Evolutionary conservation across 192 early-diverging fungal species (phyloP), one percentile per base, ranked within the genome.

Genomic region (Gigaspora rosea): DNA sequence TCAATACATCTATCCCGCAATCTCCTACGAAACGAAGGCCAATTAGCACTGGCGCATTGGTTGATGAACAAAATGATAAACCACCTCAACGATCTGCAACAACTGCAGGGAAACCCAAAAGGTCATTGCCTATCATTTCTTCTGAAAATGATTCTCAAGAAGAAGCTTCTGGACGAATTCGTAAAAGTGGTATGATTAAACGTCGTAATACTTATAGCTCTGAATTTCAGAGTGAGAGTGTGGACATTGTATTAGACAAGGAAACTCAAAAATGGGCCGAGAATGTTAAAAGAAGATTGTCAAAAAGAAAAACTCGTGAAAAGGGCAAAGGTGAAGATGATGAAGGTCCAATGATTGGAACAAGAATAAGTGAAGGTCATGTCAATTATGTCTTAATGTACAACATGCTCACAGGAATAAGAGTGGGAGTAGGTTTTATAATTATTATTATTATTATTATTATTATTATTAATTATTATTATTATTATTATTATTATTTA

Each of bases 341-440:
- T 47, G 87, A 86, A 13, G 74, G 78, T 11, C 83, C 85, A 2
- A 18, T 82, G 22, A 85, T 93, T 47, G 97, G 96, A 27, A 97
- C 95, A 1, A 90, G 91, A 49, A 95, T 99, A 54, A 91, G 91
- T 33, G 95, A 97, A 68, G 95, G 92, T n/a, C 97, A 99, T 82
- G 91, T 87, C 16, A 97, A 99, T 83, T 99, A 97, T 79, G 90
- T 95, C 66, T 86, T 98, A 15, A 99, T 99, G 96, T 98, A 96
- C 86, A 95, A 98, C 76, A 99, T 99, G 97, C 86, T 99, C 36
- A 99, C 95, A 1, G 96, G 97, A 13, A 97, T 98, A 79, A 89
- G 97, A 20, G 91, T 97, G 20, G 91, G 93, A 16, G 93, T 95
- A 81, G 80, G 85, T 88, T 46, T 49, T n/a, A 33, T 52, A 1